Evolutionary conservation across 768 basidiomycete species (phyloP).

Genomic region (Rhodotorula graminis): DNA sequence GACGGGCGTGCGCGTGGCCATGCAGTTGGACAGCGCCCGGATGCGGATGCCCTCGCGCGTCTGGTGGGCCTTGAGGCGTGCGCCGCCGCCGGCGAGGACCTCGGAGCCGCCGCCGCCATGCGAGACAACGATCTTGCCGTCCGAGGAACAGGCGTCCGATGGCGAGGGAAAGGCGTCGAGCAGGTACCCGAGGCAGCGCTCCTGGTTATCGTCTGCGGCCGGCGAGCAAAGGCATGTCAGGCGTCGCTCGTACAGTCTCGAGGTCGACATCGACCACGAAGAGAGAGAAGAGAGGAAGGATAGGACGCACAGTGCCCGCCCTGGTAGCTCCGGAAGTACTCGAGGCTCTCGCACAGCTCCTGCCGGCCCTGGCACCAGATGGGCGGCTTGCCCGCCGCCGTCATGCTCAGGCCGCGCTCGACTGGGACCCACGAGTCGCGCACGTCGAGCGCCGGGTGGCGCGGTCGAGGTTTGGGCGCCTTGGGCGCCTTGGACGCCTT

Average conservation of each 20-base stretch:
- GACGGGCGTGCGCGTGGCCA: conserved; percentile 13
- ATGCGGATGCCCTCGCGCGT: conserved; percentile 10
- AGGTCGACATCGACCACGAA: too few species aligned
- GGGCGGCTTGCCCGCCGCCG: conserved; percentile 8
- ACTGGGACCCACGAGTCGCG: conserved; percentile 6
- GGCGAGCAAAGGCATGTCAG: neutral
- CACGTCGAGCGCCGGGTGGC: conserved; percentile 11
- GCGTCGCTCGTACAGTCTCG: too few species aligned
- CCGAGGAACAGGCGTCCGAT: conserved; percentile 10
- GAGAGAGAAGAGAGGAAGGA: too few species aligned
- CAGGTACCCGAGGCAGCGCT: conserved; percentile 32
- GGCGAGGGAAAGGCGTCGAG: conserved; percentile 28
- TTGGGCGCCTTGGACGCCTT: neutral
- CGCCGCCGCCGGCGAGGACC: neutral
- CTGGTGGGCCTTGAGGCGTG: conserved; percentile 16
- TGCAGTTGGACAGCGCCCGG: conserved; percentile 32
- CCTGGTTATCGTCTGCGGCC: conserved; percentile 12
- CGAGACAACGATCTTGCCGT: conserved; percentile 31
- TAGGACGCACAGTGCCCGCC: conserved; percentile 30
- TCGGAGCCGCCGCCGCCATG: conserved; percentile 34
- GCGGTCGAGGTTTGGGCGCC: neutral
- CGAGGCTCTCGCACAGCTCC: conserved; percentile 33
- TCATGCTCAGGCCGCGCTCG: conserved; percentile 7
- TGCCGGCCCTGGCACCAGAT: conserved; percentile 26
- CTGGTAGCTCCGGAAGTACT: conserved; percentile 31